Base-by-base conservation (phyloP, 2,329 filamentous ascomycete genomes). In the Aspergillus viridinutans region DNA sequence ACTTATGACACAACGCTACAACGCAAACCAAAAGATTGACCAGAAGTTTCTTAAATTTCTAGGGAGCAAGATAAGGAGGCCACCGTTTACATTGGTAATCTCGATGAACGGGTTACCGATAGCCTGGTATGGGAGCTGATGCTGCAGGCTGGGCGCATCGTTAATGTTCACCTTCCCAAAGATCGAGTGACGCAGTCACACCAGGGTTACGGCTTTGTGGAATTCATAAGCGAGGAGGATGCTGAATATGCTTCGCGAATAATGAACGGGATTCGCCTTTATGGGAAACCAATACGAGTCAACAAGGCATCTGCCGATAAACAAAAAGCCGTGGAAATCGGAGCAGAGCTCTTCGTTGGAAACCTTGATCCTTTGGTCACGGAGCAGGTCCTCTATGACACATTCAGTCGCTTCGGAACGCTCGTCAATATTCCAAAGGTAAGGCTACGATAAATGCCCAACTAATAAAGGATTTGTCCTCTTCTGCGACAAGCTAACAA, bases 21-120 rank as follows among this genome's bases (percentile, higher is more conserved):
- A 26, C 8, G 35, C 47, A 26, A 40, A 21, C 20, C 9, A 60
- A 68, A 3, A 25, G 14, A 48, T 14, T 58, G 40, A 62, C 67
- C 70, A 17, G 32, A 60, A 67, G 49, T 60, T 58, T 50, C 43
- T 63, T 52, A 28, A 43, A n/a, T 25, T 54, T n/a, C 20, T 64
- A 92, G 89, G 90, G 91, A 97, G 74, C 93, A 97, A 81, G 93
- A 97, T 77, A 97, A 97, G 76, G 93, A 97, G 78, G 92, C 92
- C 66, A 97, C 94, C 45, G 90, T 97, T 74, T 99, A 99, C 76
- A 90, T 97, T 66, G 94, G 94, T 72, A 97, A 97, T 75, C 91
- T 99, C 69, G 94, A 99, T 79, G 94, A 99, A 81, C 91, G 94
- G 74, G 90, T 94, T 64, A 89, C 88, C 49, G 91, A 96, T 72